Conservation (phyloP, 345 rosid genomes). For the Populus pruinosa region DNA sequence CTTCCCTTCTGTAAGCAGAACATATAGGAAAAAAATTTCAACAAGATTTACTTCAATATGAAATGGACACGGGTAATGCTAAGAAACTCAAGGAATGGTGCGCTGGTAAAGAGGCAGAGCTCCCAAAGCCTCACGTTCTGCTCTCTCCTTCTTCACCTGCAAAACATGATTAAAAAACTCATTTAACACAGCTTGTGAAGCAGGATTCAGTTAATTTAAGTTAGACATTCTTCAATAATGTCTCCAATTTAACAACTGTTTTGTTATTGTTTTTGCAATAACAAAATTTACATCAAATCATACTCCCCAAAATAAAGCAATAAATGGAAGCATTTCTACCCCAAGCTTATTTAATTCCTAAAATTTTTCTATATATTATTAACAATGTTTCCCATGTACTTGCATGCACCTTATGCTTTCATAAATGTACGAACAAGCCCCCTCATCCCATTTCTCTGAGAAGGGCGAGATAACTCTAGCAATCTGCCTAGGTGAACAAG, state of each 20-base stretch:
- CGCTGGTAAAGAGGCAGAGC: constrained; percentile 93
- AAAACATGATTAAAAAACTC: constrained; percentile 1
- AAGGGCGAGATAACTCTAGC: too few species aligned
- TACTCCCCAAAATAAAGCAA: background rate
- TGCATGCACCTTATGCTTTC: background rate
- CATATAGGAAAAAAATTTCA: constrained; percentile 4
- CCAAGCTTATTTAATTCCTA: background rate
- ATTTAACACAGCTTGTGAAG: background rate
- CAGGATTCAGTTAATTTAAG: background rate
- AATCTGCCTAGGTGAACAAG: too few species aligned
- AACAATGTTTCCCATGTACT: background rate
- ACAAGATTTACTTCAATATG: constrained; percentile 5
- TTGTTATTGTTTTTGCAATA: background rate
- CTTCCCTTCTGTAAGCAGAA: background rate
- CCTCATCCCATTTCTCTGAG: background rate
- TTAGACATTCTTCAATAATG: background rate
- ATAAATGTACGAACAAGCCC: background rate
- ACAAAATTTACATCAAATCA: background rate
- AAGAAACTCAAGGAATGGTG: constrained; percentile 56
- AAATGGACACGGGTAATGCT: constrained; percentile 3
- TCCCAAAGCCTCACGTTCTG: constrained; percentile 87
- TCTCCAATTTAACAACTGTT: background rate
- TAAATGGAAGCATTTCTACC: background rate
- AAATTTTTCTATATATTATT: background rate
- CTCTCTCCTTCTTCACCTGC: constrained; percentile 81